Evolutionary conservation across 768 basidiomycete species (phyloP).

Genomic region (Hydnomerulius pinastri): DNA sequence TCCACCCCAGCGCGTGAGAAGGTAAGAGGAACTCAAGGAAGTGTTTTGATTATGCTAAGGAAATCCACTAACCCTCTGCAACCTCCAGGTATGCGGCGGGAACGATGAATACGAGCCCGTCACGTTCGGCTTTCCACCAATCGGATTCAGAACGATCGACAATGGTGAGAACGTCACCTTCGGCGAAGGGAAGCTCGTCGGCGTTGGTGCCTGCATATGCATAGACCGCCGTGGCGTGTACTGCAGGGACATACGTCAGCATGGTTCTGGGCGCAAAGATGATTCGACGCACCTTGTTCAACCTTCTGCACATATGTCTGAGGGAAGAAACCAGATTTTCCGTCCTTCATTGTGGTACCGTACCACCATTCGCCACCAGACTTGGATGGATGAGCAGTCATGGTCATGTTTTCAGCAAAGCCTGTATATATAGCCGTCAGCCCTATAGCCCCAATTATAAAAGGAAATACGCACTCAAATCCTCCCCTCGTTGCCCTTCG

Average conservation of each 20-base stretch:
- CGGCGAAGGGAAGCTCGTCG: slow-evolving; percentile 85
- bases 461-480: slow-evolving; percentile 64
- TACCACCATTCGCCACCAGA: slow-evolving; percentile 92
- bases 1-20: slow-evolving; percentile 41
- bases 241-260: slow-evolving; percentile 32
- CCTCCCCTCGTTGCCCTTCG: slow-evolving; percentile 83
- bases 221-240: slow-evolving; percentile 79
- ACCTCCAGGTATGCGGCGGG: slow-evolving; percentile 90
- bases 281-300: slow-evolving; percentile 47
- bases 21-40: slow-evolving; percentile 60
- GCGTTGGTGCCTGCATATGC: slow-evolving; percentile 66
- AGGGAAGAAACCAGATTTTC: slow-evolving; percentile 86
- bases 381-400: slow-evolving; percentile 85
- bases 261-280: not conserved
- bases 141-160: slow-evolving; percentile 82
- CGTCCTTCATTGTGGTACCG: slow-evolving; percentile 64
- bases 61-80: slow-evolving; percentile 83
- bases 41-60: slow-evolving; percentile 29
- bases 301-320: slow-evolving; percentile 82
- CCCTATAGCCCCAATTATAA: not conserved
- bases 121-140: slow-evolving; percentile 96
- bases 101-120: slow-evolving; percentile 84
- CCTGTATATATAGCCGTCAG: slow-evolving; percentile 41
- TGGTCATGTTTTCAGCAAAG: slow-evolving; percentile 77
- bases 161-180: slow-evolving; percentile 77